These are phyloP conservation scores for Mallotus nudiflorus DNA, from an alignment of 345 rosid species.

Conservation along the genomic window DNA sequence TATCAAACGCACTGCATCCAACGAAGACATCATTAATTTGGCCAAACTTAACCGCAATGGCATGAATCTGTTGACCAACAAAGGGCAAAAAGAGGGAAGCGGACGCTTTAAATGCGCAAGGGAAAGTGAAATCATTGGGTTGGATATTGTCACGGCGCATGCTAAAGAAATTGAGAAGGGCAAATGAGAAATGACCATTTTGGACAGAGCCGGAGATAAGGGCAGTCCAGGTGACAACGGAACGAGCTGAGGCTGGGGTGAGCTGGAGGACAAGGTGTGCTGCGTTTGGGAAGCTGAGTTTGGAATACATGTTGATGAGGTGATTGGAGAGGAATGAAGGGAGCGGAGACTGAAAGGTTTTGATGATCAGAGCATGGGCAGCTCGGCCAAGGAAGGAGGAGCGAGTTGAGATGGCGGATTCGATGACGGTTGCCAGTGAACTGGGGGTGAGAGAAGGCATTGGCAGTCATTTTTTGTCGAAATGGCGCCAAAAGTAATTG, in stretches of 20 bases:
- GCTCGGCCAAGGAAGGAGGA: slow-evolving; percentile 60
- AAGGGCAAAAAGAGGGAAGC: slow-evolving; percentile 43
- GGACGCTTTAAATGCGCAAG: slow-evolving; percentile 78
- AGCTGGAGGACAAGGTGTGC: slow-evolving; percentile 60
- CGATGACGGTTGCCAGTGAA: slow-evolving; percentile 47
- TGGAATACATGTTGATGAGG: slow-evolving; percentile 76
- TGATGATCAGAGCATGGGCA: slow-evolving; percentile 59
- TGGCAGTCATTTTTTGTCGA: not conserved
- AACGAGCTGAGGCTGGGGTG: slow-evolving; percentile 56
- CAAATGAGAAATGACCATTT: slow-evolving; percentile 58
- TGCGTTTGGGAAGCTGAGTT: slow-evolving; percentile 57
- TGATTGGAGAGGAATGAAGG: slow-evolving; percentile 58
- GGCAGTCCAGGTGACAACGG: slow-evolving; percentile 80
- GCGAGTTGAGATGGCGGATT: slow-evolving; percentile 50
- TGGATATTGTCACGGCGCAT: slow-evolving; percentile 57
- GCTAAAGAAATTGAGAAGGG: slow-evolving; percentile 44
- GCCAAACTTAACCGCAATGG: slow-evolving; percentile 58
- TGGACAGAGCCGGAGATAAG: slow-evolving; percentile 69
- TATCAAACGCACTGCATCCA: slow-evolving; percentile 78
- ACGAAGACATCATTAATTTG: slow-evolving; percentile 55
- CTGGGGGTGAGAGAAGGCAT: slow-evolving; percentile 49
- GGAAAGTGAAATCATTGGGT: slow-evolving; percentile 83
- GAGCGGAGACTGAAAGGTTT: slow-evolving; percentile 42
- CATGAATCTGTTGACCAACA: slow-evolving; percentile 61
- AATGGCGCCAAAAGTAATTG: slow-evolving; percentile 6